Percentiles rank a stretch among this genome's conserved stretches.
Evolutionary conservation across 2,329 filamentous ascomycete species (phyloP).

Genomic region (Bipolaris gigantea): DNA sequence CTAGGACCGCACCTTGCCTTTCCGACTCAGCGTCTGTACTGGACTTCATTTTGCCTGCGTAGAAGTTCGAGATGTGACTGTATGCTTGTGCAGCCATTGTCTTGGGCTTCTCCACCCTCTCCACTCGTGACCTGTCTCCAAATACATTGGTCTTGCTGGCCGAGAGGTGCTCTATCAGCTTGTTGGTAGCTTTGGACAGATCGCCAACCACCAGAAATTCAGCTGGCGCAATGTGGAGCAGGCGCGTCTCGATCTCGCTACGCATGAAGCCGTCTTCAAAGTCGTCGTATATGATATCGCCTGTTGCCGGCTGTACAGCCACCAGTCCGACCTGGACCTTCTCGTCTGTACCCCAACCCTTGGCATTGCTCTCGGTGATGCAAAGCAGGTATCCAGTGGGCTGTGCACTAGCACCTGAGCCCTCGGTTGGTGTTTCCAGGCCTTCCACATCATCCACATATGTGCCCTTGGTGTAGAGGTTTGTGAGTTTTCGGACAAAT

Average conservation of each 20-base stretch:
- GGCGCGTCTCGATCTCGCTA: constrained; percentile 90
- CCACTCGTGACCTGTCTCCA: constrained; percentile 84
- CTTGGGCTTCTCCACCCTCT: constrained; percentile 73
- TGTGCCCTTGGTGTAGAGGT: constrained; percentile 96
- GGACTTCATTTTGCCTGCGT: constrained; percentile 78
- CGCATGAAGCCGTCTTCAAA: constrained; percentile 99
- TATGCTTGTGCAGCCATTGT: constrained; percentile 82
- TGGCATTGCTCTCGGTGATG: constrained; percentile 81
- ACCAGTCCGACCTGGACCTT: constrained; percentile 90
- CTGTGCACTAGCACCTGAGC: constrained; percentile 58
- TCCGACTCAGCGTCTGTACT: constrained; percentile 32
- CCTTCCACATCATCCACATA: constrained; percentile 94
- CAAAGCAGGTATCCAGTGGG: constrained; percentile 88
- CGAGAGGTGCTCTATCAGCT: constrained; percentile 85
- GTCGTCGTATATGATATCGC: constrained; percentile 91
- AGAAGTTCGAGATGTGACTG: constrained; percentile 90
- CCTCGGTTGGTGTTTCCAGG: constrained; percentile 56
- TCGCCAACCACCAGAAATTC: constrained; percentile 93
- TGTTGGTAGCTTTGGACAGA: constrained; percentile 87
- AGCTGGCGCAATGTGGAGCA: constrained; percentile 92
- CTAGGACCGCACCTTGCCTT: constrained; percentile 64
- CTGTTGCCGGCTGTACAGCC: constrained; percentile 92
- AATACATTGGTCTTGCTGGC: constrained; percentile 88
- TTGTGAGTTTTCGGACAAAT: constrained; percentile 90
- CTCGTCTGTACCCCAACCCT: constrained; percentile 83